These are phyloP conservation scores for Oropetium thomaeum DNA, from an alignment of 176 grass and related monocot genomes.

Conservation along the genomic window DNA sequence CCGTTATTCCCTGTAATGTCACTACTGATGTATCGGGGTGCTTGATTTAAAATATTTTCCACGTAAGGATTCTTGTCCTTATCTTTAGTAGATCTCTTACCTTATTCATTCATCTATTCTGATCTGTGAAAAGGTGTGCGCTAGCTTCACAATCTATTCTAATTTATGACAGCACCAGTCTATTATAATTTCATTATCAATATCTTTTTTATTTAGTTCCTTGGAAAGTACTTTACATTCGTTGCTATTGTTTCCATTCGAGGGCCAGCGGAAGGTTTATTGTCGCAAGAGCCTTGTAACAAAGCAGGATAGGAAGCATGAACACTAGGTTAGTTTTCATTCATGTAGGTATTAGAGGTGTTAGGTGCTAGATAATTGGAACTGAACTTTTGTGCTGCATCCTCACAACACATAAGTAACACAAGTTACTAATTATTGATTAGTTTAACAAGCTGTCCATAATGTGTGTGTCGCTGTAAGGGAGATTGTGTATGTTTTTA, in stretches of 20 bases:
- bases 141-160: not conserved
- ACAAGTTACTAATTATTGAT: conserved; percentile 13
- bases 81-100: conserved; percentile 21
- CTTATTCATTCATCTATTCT: conserved; percentile 20
- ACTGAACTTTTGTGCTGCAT: conserved; percentile 7
- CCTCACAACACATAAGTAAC: conserved; percentile 1
- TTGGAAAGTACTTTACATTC: not conserved
- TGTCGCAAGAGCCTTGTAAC: not conserved
- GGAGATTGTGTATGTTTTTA: no score
- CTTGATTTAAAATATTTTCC: conserved; percentile 10
- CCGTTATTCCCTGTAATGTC: conserved; percentile 14
- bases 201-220: not conserved
- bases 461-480: conserved; percentile 23
- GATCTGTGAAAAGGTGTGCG: not conserved
- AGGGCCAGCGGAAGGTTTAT: not conserved
- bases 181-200: not conserved
- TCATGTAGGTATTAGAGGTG: conserved; percentile 24
- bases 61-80: conserved; percentile 7
- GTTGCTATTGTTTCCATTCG: not conserved
- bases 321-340: conserved; percentile 1
- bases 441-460: conserved; percentile 2
- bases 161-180: not conserved
- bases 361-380: conserved; percentile 21
- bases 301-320: not conserved
- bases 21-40: conserved; percentile 30